Conservation (phyloP, 2,329 filamentous ascomycete genomes). For the Botryotinia narcissicola region DNA sequence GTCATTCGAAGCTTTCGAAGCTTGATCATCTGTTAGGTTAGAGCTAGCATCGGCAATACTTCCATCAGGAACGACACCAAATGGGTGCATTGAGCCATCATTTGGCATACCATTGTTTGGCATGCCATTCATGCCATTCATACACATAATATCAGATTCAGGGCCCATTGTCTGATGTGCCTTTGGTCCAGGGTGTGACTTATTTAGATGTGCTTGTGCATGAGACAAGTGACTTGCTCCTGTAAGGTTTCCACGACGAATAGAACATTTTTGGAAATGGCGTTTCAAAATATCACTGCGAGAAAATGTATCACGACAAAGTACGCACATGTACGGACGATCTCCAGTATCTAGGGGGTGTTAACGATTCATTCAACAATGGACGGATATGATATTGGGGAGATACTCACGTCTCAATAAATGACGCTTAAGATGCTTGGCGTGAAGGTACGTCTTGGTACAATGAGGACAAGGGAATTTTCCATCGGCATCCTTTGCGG, state of each 20-base stretch:
- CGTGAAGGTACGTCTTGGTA: conserved; percentile 95
- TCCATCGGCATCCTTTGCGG: conserved; percentile 92
- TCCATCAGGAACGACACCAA: conserved; percentile 51
- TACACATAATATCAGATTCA: conserved; percentile 49
- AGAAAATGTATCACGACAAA: conserved; percentile 97
- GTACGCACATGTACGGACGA: conserved; percentile 95
- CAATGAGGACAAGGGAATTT: conserved; percentile 98
- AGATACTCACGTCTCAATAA: conserved; percentile 82
- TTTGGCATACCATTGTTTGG: conserved; percentile 51
- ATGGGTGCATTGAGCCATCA: conserved; percentile 57
- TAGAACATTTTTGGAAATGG: conserved; percentile 98
- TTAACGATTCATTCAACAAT: conserved; percentile 28
- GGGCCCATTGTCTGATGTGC: conserved; percentile 52
- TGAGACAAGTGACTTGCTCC: conserved; percentile 93
- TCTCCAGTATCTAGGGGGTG: conserved; percentile 79
- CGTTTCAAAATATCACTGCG: conserved; percentile 97
- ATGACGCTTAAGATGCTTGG: conserved; percentile 96
- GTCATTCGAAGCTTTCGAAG: conserved; percentile 52
- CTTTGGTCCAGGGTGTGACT: conserved; percentile 59
- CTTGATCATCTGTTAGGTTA: conserved; percentile 57
- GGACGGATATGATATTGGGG: conserved; percentile 15
- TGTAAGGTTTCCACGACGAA: conserved; percentile 91
- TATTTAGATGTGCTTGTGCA: conserved; percentile 84
- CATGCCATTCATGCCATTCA: conserved; percentile 46
- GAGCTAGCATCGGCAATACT: conserved; percentile 36